A percentile compares a stretch with the other conserved stretches of the same genome.
phyloP scores from a whole-genome alignment of 2,329 filamentous ascomycete genomes.

The Chaetomiaceae sp. region DNA sequence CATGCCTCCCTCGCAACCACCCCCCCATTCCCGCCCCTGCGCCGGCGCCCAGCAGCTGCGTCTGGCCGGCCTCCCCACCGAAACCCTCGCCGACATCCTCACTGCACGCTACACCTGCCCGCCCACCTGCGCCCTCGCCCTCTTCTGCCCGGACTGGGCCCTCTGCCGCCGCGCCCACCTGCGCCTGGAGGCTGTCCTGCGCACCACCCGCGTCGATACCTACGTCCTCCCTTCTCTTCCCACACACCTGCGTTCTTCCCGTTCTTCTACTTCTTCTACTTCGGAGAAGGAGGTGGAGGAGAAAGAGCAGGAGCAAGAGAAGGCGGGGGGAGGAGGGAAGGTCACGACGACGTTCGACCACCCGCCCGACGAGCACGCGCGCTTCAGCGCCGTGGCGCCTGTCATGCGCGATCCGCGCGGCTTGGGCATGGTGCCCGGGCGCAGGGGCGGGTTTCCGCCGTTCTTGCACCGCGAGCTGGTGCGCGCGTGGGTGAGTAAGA shows the following conservation, averaged over 20 bases:
- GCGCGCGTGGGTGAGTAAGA: background rate
- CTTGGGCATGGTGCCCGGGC: no score
- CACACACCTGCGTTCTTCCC: slow-evolving; percentile 10
- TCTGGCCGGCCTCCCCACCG: slow-evolving; percentile 1
- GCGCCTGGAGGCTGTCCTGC: slow-evolving; percentile 1
- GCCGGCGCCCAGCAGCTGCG: background rate
- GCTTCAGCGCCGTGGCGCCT: no score
- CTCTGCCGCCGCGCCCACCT: slow-evolving; percentile 4
- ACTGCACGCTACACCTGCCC: background rate
- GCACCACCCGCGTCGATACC: slow-evolving; percentile 9
- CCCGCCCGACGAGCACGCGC: background rate
- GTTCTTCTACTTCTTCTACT: background rate
- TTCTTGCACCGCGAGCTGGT: slow-evolving; percentile 7
- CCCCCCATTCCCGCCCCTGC: background rate
- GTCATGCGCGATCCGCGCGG: no score
- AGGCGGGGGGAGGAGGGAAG: background rate
- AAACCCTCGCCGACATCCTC: slow-evolving; percentile 12
- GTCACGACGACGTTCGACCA: slow-evolving; percentile 8
- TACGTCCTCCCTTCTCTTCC: slow-evolving; percentile 6
- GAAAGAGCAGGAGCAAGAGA: no score
- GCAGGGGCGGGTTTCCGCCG: no score
- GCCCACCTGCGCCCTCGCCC: slow-evolving; percentile 4
- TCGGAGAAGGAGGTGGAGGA: no score
- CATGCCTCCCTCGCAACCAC: background rate
- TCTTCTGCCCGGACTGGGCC: slow-evolving; percentile 11